Conservation (phyloP, 1,284 basidiomycete genomes). For the Golubevia sp. region DNA sequence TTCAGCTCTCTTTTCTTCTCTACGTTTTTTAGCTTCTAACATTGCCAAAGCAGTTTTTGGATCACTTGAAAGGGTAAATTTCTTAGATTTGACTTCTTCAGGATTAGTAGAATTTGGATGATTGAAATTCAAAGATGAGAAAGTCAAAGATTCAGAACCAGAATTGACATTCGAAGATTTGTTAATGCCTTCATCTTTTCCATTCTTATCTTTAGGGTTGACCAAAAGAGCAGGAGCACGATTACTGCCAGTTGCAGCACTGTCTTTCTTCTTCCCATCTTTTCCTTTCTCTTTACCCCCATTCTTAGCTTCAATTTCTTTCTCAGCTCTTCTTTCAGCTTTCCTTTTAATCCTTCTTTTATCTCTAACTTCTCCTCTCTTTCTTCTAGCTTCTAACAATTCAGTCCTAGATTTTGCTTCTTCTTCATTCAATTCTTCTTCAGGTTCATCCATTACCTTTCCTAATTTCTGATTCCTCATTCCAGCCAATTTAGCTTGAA, state of each 20-base stretch:
- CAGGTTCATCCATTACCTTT: too few relatives aligned
- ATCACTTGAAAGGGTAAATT: constrained; percentile 14
- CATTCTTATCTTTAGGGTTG: not conserved
- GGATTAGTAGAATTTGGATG: too few relatives aligned
- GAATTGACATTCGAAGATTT: too few relatives aligned
- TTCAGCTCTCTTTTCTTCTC: constrained; percentile 27
- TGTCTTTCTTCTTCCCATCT: constrained; percentile 7
- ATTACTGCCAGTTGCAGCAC: not conserved
- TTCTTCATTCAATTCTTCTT: too few relatives aligned
- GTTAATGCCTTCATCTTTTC: too few relatives aligned
- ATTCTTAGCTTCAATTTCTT: constrained; percentile 2
- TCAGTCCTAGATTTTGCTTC: too few relatives aligned
- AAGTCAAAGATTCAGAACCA: too few relatives aligned
- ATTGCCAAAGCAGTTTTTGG: constrained; percentile 53
- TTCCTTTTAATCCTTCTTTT: constrained; percentile 45
- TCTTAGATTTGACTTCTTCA: too few relatives aligned
- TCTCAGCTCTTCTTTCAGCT: constrained; percentile 18
- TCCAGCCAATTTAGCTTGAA: constrained; percentile 44
- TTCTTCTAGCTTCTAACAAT: constrained; percentile 49
- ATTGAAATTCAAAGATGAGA: too few relatives aligned
- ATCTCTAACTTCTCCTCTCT: constrained; percentile 50
- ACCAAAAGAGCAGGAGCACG: not conserved
- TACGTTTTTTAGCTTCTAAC: constrained; percentile 44
- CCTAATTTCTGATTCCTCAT: constrained; percentile 29
- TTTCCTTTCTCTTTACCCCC: constrained; percentile 3